Conservation (phyloP, 495 filamentous ascomycete genomes). For the Neurospora cerealis region DNA sequence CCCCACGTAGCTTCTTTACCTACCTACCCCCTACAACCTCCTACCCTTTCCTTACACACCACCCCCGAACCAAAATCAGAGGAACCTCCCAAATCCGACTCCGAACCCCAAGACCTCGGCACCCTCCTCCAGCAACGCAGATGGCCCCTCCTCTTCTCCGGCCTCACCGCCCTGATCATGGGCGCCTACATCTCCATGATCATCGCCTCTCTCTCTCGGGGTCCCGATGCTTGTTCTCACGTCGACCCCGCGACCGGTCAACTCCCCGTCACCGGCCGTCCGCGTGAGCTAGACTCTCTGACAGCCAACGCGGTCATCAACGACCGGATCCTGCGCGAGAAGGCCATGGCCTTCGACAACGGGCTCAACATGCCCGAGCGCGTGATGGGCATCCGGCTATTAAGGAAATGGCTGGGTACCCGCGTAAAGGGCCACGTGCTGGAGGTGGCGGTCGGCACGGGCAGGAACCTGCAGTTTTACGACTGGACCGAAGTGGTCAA, state of each 20-base stretch:
- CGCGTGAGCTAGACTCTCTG: constrained; percentile 1
- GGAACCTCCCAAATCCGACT: not conserved
- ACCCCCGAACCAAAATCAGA: not conserved
- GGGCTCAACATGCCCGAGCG: constrained; percentile 50
- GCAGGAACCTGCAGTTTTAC: constrained; percentile 75
- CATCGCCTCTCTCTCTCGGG: constrained; percentile 15
- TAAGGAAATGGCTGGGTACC: constrained; percentile 51
- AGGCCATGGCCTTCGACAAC: constrained; percentile 20
- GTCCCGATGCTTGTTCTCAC: not conserved
- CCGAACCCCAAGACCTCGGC: constrained; percentile 8
- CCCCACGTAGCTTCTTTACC: no score
- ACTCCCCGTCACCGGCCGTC: constrained; percentile 7
- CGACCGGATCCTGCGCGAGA: constrained; percentile 6
- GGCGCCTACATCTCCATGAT: constrained; percentile 24
- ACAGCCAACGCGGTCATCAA: not conserved
- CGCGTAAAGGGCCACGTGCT: constrained; percentile 70
- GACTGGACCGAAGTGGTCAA: constrained; percentile 28
- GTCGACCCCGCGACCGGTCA: not conserved
- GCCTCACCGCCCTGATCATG: constrained; percentile 13
- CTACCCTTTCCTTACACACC: no score
- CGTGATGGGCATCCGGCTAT: constrained; percentile 49
- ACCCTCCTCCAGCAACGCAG: constrained; percentile 10
- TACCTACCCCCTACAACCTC: no score
- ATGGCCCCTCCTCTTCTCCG: constrained; percentile 18
- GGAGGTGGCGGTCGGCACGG: constrained; percentile 87